Evolutionary conservation across 257 asterid genomes (phyloP), one percentile per base, ranked within the genome.

Genomic region (Lithospermum erythrorhizon): DNA sequence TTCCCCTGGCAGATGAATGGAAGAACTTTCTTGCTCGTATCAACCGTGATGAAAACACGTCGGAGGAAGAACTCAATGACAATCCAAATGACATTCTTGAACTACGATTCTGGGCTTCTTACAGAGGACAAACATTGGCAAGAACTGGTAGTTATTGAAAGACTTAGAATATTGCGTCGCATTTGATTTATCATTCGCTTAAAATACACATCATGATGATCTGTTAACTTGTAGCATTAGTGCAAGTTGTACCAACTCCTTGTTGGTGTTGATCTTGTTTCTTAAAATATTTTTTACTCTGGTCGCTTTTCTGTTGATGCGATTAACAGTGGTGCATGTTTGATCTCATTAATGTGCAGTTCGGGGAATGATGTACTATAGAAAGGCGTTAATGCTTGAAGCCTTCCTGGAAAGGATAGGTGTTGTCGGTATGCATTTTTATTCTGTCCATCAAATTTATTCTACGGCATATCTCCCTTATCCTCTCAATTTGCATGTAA

Each of bases 351-450:
- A 52, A 53, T 49, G 25, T 76, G 70, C 86, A 93, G 98, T 93
- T 65, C 95, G 98, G 62, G 98, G 98, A 64, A 93, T 93, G 97
- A 93, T 93, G 98, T 93, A 93, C 84, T 93, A 93, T 74, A 78
- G 98, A 78, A 93, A 93, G 75, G 98, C 98, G 53, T 84, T 93
- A 60, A 83, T 93, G 90, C 98, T 93, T 70, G 95, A 93, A 81
- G 78, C 94, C 11, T 84, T 84, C 80, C 71, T 93, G 73, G 98
- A 93, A 72, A 70, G 75, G 72, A 75, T 78, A 73, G 72, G 77
- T 14, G 41, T 67, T 71, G 88, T 89, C 79, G 98, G 98, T 93
- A 67, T 73, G 93, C 54, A 47, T 68, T 57, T 29, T 41, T 22
- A 53, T 58, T 58, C 53, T 59, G 49, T 29, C 35, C 15, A 55